phyloP scores from a whole-genome alignment of 1,139 yeast genomes.

The Blastobotrys indianensis region DNA sequence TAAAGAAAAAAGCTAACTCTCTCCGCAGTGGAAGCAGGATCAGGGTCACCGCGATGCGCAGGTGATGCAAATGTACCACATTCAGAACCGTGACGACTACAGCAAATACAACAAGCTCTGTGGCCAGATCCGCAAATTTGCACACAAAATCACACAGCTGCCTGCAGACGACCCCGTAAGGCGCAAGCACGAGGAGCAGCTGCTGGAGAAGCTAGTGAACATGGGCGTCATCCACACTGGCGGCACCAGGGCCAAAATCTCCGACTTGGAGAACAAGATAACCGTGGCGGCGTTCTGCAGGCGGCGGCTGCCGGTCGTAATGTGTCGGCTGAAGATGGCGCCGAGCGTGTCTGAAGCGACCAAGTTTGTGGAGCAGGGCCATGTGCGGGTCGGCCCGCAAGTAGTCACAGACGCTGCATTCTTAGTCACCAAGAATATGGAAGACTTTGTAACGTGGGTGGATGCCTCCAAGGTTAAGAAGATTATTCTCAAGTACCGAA shows the following conservation, averaged over 20 bases:
- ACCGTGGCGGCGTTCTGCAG: conserved; percentile 91
- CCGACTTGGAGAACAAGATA: conserved; percentile 84
- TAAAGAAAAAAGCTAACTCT: conserved; percentile 3
- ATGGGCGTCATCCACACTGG: conserved; percentile 65
- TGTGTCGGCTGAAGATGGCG: conserved; percentile 94
- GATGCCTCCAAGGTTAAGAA: conserved; percentile 90
- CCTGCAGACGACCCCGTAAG: conserved; percentile 85
- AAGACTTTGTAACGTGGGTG: conserved; percentile 96
- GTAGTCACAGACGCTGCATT: conserved; percentile 94
- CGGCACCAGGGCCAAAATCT: conserved; percentile 79
- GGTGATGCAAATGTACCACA: conserved; percentile 90
- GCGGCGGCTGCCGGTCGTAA: conserved; percentile 87
- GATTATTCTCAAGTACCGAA: conserved; percentile 82
- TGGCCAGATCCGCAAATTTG: conserved; percentile 83
- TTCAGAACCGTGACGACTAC: conserved; percentile 93
- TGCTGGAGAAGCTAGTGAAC: conserved; percentile 76
- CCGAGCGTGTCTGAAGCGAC: conserved; percentile 85
- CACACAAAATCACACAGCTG: conserved; percentile 74
- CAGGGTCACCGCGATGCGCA: conserved; percentile 91
- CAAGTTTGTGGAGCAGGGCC: conserved; percentile 92
- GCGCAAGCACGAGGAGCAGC: conserved; percentile 75
- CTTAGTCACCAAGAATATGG: conserved; percentile 80
- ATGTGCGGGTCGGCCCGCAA: conserved; percentile 94
- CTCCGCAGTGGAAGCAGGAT: conserved; percentile 76
- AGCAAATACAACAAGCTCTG: conserved; percentile 88